Evolutionary conservation across 2,329 filamentous ascomycete species (phyloP).

Genomic region (Alternaria longipes): DNA sequence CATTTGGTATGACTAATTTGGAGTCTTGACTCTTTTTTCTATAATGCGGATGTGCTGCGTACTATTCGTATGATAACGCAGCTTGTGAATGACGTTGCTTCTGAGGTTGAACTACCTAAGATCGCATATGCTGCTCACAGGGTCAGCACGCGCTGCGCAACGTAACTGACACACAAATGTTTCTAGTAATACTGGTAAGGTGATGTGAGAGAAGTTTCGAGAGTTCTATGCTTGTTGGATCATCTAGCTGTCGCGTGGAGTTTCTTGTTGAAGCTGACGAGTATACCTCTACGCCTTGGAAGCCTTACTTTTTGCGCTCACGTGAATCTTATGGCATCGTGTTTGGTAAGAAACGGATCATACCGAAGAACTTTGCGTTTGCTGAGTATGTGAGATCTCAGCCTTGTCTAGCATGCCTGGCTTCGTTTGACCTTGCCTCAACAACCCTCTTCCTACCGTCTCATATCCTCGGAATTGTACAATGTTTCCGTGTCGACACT

Average conservation of each 20-base stretch:
- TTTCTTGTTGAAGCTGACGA: neutral
- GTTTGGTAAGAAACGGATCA: neutral
- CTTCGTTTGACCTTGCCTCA: neutral
- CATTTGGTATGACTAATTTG: too few species aligned
- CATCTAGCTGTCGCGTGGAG: neutral
- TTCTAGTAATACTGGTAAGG: neutral
- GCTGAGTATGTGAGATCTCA: neutral
- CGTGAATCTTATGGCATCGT: neutral
- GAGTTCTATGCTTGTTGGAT: neutral
- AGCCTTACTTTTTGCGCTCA: neutral
- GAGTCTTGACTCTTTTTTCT: neutral
- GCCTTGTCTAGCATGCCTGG: neutral
- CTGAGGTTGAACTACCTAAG: neutral
- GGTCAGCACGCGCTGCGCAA: neutral
- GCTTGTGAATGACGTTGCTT: neutral
- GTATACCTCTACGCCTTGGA: neutral
- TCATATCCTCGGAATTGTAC: neutral
- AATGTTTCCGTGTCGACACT: neutral
- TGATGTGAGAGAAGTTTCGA: neutral
- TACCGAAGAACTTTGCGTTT: neutral
- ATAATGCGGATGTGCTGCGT: neutral
- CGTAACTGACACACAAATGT: neutral
- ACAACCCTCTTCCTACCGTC: neutral
- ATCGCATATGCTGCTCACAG: neutral
- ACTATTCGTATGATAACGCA: neutral